Base-by-base conservation (phyloP, 495 filamentous ascomycete genomes). In the Astrocystis sublimbata region DNA sequence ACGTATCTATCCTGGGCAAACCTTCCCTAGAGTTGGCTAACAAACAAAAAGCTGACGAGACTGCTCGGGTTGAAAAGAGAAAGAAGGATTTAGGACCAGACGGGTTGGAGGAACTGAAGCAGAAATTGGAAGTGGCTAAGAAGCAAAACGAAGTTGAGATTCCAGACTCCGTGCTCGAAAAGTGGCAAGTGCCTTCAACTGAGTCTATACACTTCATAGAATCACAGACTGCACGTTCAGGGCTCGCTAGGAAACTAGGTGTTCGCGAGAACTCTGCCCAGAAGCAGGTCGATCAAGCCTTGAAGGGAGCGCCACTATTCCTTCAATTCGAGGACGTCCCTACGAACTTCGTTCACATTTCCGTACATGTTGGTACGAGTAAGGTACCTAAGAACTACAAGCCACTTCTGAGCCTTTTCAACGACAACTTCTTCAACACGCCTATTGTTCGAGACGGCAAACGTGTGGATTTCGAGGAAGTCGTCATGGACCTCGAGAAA, bases 251-350 rank as follows among this genome's bases (percentile, higher is more conserved):
- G 58, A 80, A 85, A 60, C 76, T 91, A 60, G 92, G 91, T 8
- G 78, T 73, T 2, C 68, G 84, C 1, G 76, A 87, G 21, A 93
- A 92, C 68, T 68, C 80, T 0, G 80, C 89, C n/a, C 94, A 98
- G 71, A 82, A 86, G 56, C 70, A 88, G 46, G 83, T 98, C 51
- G 90, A 97, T 67, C 78, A 81, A 23, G 87, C 92, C 55, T 79
- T 81, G 8, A 65, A 81, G 3, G 81, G 82, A 50, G 64, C 68
- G 0, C 91, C 93, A 1, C 79, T 97, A 2, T 99, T 97, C 74
- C 82, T 99, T n/a, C 96, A 99, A 75, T 99, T 94, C 66, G 94
- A 99, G 77, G 85, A 96, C 66, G 89, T 96, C 33, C 85, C 86
- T 33, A 93, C 90, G 45, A 93, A 89, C 66, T 99, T 99, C 70